Percentiles rank a stretch among this genome's conserved stretches.
These are phyloP conservation scores for Fraxinus sp. DNA, from an alignment of 305 asterid genomes.

Conservation along the genomic window DNA sequence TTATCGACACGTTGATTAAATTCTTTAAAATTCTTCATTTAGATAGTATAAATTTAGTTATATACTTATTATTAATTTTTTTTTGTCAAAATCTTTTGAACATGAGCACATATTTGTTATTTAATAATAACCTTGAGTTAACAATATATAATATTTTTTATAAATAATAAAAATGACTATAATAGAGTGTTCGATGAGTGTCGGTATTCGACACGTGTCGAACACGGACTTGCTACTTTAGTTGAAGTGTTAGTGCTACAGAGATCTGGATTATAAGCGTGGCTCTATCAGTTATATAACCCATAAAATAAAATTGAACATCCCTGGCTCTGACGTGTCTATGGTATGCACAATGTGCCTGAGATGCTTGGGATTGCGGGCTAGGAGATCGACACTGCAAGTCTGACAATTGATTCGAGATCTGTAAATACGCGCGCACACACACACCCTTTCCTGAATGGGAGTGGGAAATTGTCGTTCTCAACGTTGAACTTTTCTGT, in stretches of 20 bases:
- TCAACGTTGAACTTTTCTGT: neutral
- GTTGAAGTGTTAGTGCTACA: neutral
- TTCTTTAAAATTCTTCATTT: neutral
- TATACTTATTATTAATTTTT: no score
- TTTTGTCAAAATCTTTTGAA: neutral
- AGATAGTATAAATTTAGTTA: neutral
- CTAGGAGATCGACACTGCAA: neutral
- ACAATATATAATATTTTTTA: no score
- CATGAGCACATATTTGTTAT: neutral
- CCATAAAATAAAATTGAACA: slow-evolving; percentile 8
- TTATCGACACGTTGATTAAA: neutral
- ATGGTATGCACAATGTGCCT: neutral
- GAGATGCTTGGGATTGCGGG: neutral
- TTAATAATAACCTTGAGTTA: no score
- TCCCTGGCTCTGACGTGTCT: neutral
- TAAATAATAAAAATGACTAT: neutral
- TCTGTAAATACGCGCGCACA: neutral
- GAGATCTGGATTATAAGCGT: neutral
- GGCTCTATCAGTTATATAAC: neutral
- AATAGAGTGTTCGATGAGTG: neutral
- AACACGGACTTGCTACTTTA: neutral
- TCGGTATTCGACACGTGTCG: neutral
- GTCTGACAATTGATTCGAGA: neutral
- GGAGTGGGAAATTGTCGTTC: neutral
- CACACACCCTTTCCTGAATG: neutral